Base-by-base conservation (phyloP, 352 stramenopile species). In the Elongisporangium senticosum region DNA sequence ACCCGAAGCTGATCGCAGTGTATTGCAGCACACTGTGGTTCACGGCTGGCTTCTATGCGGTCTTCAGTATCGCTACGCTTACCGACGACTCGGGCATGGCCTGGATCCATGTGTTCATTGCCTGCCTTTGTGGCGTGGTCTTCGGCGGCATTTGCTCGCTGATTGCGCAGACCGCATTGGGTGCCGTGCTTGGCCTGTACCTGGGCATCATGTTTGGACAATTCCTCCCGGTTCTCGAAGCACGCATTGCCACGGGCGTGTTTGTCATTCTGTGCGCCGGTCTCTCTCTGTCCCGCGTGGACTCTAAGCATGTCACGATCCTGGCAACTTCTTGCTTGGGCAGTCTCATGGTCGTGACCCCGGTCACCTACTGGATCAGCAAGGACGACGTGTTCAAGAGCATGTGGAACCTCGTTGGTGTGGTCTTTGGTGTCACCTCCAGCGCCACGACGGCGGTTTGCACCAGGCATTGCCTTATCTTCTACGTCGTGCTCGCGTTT, bases 351-450 rank as follows among this genome's bases (percentile, higher is more conserved):
- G 71, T 96, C 48, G 57, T 90, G 24, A 68, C 87, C 39, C 90
- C 83, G n/a, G 59, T 89, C 24, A 91, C 84, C n/a, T 55, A 85
- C 7, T 94, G 80, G 78, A 64, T 89, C 49, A 77, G 66, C 39
- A 28, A 82, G 47, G 83, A 79, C 8, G 69, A 87, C 11, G 77
- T 93, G 43, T 74, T 79, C 0, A 53, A 63, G 11, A 93, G 89
- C 47, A 56, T 89, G 20, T 93, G 81, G 80, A 55, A 72, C 17
- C 63, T 91, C 17, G 78, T 80, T n/a, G 76, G 82, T 1, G 87
- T 79, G 51, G 64, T 94, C 7, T 72, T 94, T 53, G 84, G 74
- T 14, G 85, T 79, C 14, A 56, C 74, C 20, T 72, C 60, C 5
- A 75, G 74, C 55, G 58, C 62, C 24, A 69, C 71, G 51, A 68